These are phyloP conservation scores for Leptographium radiaticola DNA, from an alignment of 2,329 filamentous ascomycete species.

Conservation along the genomic window DNA sequence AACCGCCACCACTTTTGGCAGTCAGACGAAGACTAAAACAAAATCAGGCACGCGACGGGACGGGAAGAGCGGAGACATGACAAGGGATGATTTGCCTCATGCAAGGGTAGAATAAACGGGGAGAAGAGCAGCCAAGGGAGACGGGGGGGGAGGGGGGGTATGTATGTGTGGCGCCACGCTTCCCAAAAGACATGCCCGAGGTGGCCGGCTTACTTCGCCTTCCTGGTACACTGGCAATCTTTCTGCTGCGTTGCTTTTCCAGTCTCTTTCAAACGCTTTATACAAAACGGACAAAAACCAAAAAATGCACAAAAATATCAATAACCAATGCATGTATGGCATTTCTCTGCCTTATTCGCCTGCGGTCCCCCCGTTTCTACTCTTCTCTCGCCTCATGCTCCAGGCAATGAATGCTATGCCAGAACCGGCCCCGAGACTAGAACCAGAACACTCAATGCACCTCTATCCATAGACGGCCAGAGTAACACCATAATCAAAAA, in stretches of 20 bases:
- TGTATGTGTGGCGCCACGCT: neutral
- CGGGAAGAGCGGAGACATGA: neutral
- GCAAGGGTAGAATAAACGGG: neutral
- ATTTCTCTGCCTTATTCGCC: no score
- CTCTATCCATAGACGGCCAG: neutral
- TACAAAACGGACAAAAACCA: neutral
- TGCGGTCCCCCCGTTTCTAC: neutral
- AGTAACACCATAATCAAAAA: neutral
- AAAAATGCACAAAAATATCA: neutral
- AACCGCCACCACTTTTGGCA: neutral
- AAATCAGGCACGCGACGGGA: neutral
- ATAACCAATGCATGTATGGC: no score
- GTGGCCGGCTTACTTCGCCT: neutral
- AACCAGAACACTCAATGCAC: neutral
- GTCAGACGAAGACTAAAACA: neutral
- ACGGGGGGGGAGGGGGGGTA: neutral
- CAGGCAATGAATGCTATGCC: neutral
- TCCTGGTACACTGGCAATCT: conserved; percentile 1
- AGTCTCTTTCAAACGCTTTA: neutral
- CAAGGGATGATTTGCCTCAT: neutral
- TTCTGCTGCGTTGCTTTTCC: neutral
- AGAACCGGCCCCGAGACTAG: no score
- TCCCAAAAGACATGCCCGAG: neutral
- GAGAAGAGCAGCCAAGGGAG: neutral
- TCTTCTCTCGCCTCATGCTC: neutral